Evolutionary conservation across 2,329 filamentous ascomycete genomes (phyloP), one percentile per base, ranked within the genome.

Genomic region (Sphaerostilbella broomeana): DNA sequence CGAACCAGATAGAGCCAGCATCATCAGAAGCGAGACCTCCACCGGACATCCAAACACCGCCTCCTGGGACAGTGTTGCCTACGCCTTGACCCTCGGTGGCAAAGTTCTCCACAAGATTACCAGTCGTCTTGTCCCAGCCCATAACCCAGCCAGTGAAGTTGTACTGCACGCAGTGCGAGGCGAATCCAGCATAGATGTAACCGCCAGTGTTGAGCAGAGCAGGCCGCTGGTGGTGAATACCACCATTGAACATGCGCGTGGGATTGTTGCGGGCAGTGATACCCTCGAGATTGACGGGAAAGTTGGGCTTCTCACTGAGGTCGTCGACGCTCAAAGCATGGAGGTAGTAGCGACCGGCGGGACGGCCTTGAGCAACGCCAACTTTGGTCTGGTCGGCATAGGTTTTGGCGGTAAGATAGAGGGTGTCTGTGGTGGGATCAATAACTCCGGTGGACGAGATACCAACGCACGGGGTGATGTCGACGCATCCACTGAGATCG

Each of bases 141-240:
- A 75, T 60, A 27, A 75, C 57, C 58, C 67, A 68, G 17, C 71
- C 70, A 2, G 71, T 74, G 45, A 75, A 75, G 49, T 77, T 73
- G 52, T 69, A 77, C 40, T 69, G 62, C 17, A 74, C 73, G 35
- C 73, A 77, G 44, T 76, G 68, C 8, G 70, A 73, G 0, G 70
- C 73, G 44, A 77, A 76, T 0, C 63, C 72, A 1, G 65, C 69
- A 38, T 75, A 74, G 5, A 77, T 57, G 29, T 61, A 64, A 35
- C 67, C 59, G 2, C 68, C 68, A 0, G 67, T 54, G 17, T 69
- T 58, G 1, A 68, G 57, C 10, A 77, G 52, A 4, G 61, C 66
- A 0, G 73, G 69, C 6, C 72, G 61, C 48, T 77, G 73, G 21
- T 73, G 62, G 25, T 73, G 63, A 4, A 71, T 65, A 0, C 73